Evolutionary conservation across 2,329 filamentous ascomycete species (phyloP), one percentile per base, ranked within the genome.

Genomic region (Colletotrichum zoysiae): DNA sequence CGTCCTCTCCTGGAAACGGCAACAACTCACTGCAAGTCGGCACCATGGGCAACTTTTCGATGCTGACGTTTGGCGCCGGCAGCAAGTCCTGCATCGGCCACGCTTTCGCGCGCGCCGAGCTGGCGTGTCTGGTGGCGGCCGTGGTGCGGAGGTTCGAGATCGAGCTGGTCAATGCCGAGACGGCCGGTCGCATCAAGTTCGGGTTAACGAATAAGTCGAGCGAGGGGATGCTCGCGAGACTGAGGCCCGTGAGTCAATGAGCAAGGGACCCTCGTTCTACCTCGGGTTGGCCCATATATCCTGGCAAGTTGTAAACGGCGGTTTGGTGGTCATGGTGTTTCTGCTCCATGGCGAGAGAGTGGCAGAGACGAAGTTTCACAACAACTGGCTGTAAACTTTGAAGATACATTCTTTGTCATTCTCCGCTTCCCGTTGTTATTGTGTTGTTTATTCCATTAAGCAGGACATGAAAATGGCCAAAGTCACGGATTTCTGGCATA

Each of bases 31-130:
- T 26, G 20, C 48, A 26, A 51, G 5, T 51, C n/a, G 48, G 48
- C 48, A 51, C 48, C 48, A 51, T 51, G 48, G 48, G 48, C 48
- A 51, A 51, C 48, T 51, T n/a, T 20, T 51, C 48, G 8, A 51
- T 51, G 48, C 48, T 51, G n/a, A 51, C 48, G 48, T 51, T 51
- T 51, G 48, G 48, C 23, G 48, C 48, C 48, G 48, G 0, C 18
- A 62, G 78, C 66, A 79, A 79, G 57, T 76, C 76, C 0, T 74
- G 76, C 3, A 70, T 79, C 1, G 78, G 78, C 0, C 78, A 79
- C 40, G 74, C 71, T 0, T 78, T 79, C 26, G 76, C 75, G 0
- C 65, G 74, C 1, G 75, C 76, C 1, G 78, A 78, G 3, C 30
- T 79, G 2, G 76, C 78, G 4, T 77, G 75, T 4, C 23, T 51